Percentiles rank a stretch among this genome's conserved stretches.
Evolutionary conservation across 768 basidiomycete genomes (phyloP).

Genomic region (Sarcomyxa edulis): DNA sequence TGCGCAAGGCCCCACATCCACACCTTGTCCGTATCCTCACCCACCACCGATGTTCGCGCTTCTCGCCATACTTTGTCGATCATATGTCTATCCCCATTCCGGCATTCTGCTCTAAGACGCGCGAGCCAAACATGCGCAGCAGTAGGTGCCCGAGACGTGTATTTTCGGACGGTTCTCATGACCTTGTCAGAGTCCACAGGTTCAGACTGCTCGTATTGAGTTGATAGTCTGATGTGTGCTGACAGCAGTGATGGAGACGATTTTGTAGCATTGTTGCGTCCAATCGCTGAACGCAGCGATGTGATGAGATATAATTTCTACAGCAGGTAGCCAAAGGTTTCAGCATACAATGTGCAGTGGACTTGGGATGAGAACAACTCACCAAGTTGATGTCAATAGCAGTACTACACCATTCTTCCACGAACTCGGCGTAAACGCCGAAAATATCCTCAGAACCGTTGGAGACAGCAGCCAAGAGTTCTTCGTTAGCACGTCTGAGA

Average conservation of each 20-base stretch:
- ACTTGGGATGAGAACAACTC: constrained; percentile 16
- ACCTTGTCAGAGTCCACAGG: constrained; percentile 26
- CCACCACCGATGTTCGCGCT: constrained; percentile 33
- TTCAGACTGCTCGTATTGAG: constrained; percentile 8
- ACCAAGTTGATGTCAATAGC: constrained; percentile 23
- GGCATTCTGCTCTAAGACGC: constrained; percentile 39
- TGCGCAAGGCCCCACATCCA: constrained; percentile 53
- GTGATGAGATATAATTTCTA: constrained; percentile 55
- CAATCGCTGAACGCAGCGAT: constrained; percentile 33
- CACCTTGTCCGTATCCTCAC: constrained; percentile 29
- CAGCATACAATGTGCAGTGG: too few species aligned
- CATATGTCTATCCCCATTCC: constrained; percentile 16
- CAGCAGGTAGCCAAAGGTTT: too few species aligned
- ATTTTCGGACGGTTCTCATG: constrained; percentile 37
- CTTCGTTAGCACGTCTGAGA: constrained; percentile 32
- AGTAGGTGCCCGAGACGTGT: constrained; percentile 30
- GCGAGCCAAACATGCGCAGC: constrained; percentile 48
- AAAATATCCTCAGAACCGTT: constrained; percentile 12
- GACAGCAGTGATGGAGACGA: constrained; percentile 25
- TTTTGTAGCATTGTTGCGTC: constrained; percentile 10
- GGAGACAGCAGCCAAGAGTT: constrained; percentile 19
- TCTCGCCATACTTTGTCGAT: constrained; percentile 34
- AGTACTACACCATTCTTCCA: constrained; percentile 38
- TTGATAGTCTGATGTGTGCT: constrained; percentile 24
- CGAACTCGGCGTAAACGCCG: constrained; percentile 36